phyloP scores from a whole-genome alignment of 371 early-diverging fungal species.

The Lichtheimia hyalospora region DNA sequence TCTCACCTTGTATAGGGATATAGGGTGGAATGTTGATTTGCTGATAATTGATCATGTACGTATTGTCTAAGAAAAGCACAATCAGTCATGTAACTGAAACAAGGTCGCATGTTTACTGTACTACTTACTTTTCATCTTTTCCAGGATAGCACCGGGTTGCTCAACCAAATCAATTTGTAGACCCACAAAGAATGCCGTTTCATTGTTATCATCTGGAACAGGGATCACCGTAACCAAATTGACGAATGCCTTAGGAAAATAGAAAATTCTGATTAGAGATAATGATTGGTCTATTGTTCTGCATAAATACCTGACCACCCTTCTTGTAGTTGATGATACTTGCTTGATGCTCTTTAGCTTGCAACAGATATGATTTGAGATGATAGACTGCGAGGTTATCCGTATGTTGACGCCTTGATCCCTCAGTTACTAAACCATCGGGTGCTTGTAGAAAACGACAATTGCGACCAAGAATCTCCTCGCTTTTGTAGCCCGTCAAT shows the following conservation, averaged over 20 bases:
- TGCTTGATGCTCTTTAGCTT: slow-evolving; percentile 63
- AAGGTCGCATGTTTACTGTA: not conserved
- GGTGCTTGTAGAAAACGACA: slow-evolving; percentile 73
- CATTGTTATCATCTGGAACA: slow-evolving; percentile 41
- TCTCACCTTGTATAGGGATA: slow-evolving; percentile 14
- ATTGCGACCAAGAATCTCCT: slow-evolving; percentile 63
- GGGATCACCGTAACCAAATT: slow-evolving; percentile 75
- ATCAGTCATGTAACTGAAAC: not conserved
- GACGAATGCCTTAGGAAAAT: slow-evolving; percentile 57
- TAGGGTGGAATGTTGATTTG: slow-evolving; percentile 31
- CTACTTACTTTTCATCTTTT: slow-evolving; percentile 49
- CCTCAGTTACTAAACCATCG: slow-evolving; percentile 52
- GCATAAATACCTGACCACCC: slow-evolving; percentile 53
- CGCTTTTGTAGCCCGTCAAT: slow-evolving; percentile 62
- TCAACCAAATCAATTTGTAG: slow-evolving; percentile 74
- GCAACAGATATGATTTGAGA: slow-evolving; percentile 51
- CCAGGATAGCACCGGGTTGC: slow-evolving; percentile 69
- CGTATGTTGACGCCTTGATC: slow-evolving; percentile 56
- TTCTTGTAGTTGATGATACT: slow-evolving; percentile 70
- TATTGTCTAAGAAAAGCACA: slow-evolving; percentile 31
- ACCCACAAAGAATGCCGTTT: slow-evolving; percentile 67
- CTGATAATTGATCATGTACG: slow-evolving; percentile 53
- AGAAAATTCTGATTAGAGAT: no score
- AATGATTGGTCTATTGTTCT: not conserved
- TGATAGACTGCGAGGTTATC: slow-evolving; percentile 62